phyloP scores from a whole-genome alignment of 345 rosid genomes.

The Ricinus communis region DNA sequence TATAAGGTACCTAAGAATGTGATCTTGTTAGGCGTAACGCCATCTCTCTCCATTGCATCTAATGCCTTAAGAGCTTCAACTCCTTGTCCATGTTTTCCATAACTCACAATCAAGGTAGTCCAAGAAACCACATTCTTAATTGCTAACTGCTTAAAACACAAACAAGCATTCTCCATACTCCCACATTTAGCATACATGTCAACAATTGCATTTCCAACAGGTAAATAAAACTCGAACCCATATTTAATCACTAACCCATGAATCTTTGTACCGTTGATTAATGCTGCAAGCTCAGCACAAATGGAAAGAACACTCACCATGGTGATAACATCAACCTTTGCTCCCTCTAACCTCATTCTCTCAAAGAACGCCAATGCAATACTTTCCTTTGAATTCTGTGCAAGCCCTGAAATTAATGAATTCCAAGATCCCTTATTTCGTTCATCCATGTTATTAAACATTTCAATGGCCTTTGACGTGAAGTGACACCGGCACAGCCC shows the following conservation, averaged over 20 bases:
- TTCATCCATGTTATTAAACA: slow-evolving; percentile 16
- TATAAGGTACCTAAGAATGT: slow-evolving; percentile 23
- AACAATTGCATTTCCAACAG: slow-evolving; percentile 23
- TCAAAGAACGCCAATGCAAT: slow-evolving; percentile 18
- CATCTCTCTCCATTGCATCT: slow-evolving; percentile 19
- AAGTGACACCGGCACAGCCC: slow-evolving; percentile 11
- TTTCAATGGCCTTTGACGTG: slow-evolving; percentile 9
- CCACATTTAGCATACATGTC: slow-evolving; percentile 34
- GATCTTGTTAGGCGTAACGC: slow-evolving; percentile 12
- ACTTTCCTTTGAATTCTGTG: background rate
- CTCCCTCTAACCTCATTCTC: slow-evolving; percentile 24
- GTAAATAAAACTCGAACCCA: slow-evolving; percentile 13
- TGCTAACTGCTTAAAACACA: slow-evolving; percentile 14
- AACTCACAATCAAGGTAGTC: slow-evolving; percentile 27
- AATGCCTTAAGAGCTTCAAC: slow-evolving; percentile 20
- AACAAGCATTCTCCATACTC: slow-evolving; percentile 15
- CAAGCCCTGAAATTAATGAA: slow-evolving; percentile 25
- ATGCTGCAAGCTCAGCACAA: slow-evolving; percentile 17
- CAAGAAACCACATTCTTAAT: slow-evolving; percentile 27
- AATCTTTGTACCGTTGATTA: slow-evolving; percentile 12
- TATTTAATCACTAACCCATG: slow-evolving; percentile 20
- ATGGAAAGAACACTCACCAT: slow-evolving; percentile 30
- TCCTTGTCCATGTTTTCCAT: slow-evolving; percentile 28
- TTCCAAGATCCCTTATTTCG: slow-evolving; percentile 28
- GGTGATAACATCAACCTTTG: slow-evolving; percentile 20